Base-by-base conservation (phyloP, 108 stramenopile genomes). In the Bacterosira constricta region DNA sequence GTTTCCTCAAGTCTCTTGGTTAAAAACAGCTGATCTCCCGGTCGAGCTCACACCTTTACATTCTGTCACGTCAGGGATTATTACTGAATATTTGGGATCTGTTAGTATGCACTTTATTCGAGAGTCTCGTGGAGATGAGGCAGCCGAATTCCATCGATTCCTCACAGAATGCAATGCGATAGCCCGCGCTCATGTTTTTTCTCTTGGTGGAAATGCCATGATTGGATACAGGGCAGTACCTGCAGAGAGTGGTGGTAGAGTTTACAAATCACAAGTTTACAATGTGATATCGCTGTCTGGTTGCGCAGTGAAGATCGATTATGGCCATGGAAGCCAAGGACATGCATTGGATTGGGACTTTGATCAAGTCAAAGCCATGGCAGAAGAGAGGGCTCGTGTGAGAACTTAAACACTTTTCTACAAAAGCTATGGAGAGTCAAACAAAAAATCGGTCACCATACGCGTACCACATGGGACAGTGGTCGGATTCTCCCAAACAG, bases 141-240 rank as follows among this genome's bases (percentile, higher is more conserved):
- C 88, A 34, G 77, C 88, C 12, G 90, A 90, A 66, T 95, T 95
- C 57, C 85, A 95, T 51, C 80, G 87, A 3, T 95, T 97, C 71
- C 79, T 95, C 6, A 94, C 87, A 37, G 96, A 97, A 69, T 94
- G 93, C 79, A 91, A 94, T 53, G 92, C 94, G 12, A 89, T 95
- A 52, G 96, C 92, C 13, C 81, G 92, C 8, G 96, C 96, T 8
- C 96, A 94, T 45, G 96, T 95, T 0, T 85, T 86, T 7, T 86
- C 91, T 6, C 71, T 97, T 27, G 93, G 93, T 15, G 96, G 94
- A 25, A 97, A 97, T 74, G 96, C 94, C 13, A 90, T 97, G 94
- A 72, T 97, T 9, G 86, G 86, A n/a, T 95, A 92, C 66, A 84
- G 85, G 26, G 84, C 86, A 10, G 88, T 92, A 3, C 94, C 94